A percentile compares a stretch with the other conserved stretches of the same genome.
Conservation (phyloP, 352 stramenopile species). For the Phytophthora idaei region DNA sequence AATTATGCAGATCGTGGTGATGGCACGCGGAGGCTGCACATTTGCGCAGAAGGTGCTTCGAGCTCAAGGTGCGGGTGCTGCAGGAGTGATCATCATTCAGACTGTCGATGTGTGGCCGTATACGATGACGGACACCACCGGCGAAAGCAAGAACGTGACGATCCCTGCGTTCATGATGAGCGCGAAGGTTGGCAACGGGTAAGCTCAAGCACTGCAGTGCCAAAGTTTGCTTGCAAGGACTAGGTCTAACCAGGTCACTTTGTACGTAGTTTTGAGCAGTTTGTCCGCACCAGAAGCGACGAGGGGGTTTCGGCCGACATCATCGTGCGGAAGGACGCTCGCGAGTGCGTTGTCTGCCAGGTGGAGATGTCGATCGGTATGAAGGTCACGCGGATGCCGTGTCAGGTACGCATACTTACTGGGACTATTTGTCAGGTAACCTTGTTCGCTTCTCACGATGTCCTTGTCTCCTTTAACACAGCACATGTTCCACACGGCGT, state of each 20-base stretch:
- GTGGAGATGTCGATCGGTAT: conserved; percentile 76
- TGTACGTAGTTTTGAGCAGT: conserved; percentile 60
- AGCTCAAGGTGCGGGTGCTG: conserved; percentile 59
- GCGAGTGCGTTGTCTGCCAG: conserved; percentile 85
- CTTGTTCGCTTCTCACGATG: conserved; percentile 4
- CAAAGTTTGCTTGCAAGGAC: background rate
- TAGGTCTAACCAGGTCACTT: conserved; percentile 3
- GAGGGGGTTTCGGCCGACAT: conserved; percentile 47
- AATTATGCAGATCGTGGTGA: conserved; percentile 62
- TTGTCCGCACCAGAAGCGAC: conserved; percentile 40
- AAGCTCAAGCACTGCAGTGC: background rate
- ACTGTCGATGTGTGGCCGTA: conserved; percentile 82
- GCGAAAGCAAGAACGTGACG: conserved; percentile 55
- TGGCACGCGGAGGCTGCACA: conserved; percentile 70
- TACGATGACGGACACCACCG: conserved; percentile 83
- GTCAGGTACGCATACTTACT: conserved; percentile 45
- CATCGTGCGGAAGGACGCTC: conserved; percentile 65
- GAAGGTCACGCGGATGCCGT: conserved; percentile 73
- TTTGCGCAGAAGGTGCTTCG: conserved; percentile 80
- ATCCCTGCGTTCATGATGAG: conserved; percentile 87
- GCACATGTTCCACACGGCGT: conserved; percentile 86
- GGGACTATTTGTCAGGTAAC: conserved; percentile 1
- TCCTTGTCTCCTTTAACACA: conserved; percentile 19
- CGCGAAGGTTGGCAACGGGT: conserved; percentile 70
- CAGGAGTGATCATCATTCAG: conserved; percentile 72